Evolutionary conservation across 108 stramenopile genomes (phyloP).

Genomic region (Skeletonema menzelii): DNA sequence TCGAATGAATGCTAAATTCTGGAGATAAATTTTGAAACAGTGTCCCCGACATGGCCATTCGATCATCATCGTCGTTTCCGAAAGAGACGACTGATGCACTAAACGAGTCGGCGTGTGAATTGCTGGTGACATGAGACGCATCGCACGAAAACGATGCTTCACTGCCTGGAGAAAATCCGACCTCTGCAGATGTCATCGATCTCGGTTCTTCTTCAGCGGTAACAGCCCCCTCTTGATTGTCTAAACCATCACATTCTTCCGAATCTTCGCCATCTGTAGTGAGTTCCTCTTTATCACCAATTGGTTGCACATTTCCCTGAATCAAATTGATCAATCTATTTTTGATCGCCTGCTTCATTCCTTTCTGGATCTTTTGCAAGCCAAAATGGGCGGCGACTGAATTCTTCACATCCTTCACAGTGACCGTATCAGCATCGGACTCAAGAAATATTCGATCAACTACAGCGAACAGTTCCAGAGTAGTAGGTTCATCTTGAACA

Average conservation of each 20-base stretch:
- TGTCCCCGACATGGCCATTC: conserved; percentile 9
- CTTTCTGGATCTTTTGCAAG: conserved; percentile 26
- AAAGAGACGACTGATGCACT: not conserved
- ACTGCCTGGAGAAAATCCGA: not conserved
- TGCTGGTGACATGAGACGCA: not conserved
- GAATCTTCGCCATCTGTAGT: not conserved
- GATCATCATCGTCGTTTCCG: not conserved
- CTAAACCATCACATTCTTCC: not conserved
- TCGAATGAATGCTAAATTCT: conserved; percentile 25
- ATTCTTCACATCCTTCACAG: conserved; percentile 36
- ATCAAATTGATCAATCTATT: conserved; percentile 42
- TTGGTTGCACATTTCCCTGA: conserved; percentile 17
- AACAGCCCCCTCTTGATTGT: not conserved
- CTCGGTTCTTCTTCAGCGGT: not conserved
- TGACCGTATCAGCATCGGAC: conserved; percentile 37
- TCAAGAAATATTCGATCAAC: conserved; percentile 44
- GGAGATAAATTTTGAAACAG: conserved; percentile 43
- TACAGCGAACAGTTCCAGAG: conserved; percentile 9
- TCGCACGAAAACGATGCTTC: not conserved
- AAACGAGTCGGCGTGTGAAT: not conserved
- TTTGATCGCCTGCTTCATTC: conserved; percentile 36
- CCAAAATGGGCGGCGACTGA: conserved; percentile 32
- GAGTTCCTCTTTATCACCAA: not conserved
- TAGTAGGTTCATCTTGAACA: conserved; percentile 2
- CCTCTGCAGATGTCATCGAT: not conserved